Percentiles rank a stretch among this genome's conserved stretches.
These are phyloP conservation scores for Cladosporium velox DNA, from an alignment of 2,329 filamentous ascomycete species.

Conservation along the genomic window DNA sequence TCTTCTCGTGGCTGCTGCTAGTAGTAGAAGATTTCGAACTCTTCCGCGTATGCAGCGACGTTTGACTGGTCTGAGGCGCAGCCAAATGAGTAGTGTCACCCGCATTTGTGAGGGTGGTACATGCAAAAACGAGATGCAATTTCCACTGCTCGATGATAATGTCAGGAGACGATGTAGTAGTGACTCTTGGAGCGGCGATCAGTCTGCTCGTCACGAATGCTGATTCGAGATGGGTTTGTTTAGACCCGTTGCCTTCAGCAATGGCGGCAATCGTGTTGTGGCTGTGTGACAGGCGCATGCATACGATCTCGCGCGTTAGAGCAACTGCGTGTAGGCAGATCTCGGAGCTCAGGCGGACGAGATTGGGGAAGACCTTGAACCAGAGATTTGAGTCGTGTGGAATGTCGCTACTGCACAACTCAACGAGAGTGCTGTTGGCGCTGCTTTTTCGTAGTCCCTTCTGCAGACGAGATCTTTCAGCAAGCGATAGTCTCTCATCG, in stretches of 20 bases:
- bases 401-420: slow-evolving; percentile 92
- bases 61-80: slow-evolving; percentile 46
- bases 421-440: slow-evolving; percentile 81
- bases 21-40: slow-evolving; percentile 70
- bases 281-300: slow-evolving; percentile 89
- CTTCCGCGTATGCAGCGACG: slow-evolving; percentile 75
- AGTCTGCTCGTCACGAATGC: slow-evolving; percentile 45
- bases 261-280: slow-evolving; percentile 79
- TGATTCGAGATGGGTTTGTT: slow-evolving; percentile 30
- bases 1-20: slow-evolving; percentile 64
- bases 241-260: slow-evolving; percentile 66
- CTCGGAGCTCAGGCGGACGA: slow-evolving; percentile 87
- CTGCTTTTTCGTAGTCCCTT: slow-evolving; percentile 84
- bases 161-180: slow-evolving; percentile 71
- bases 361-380: slow-evolving; percentile 97
- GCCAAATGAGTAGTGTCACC: slow-evolving; percentile 57
- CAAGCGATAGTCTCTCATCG: slow-evolving; percentile 85
- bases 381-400: slow-evolving; percentile 93
- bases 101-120: slow-evolving; percentile 82
- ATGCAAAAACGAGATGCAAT: slow-evolving; percentile 93
- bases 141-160: slow-evolving; percentile 97
- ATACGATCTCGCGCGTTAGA: slow-evolving; percentile 87
- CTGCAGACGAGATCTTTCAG: slow-evolving; percentile 88
- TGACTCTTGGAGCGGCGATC: slow-evolving; percentile 53
- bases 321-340: slow-evolving; percentile 90